A percentile compares a stretch with the other conserved stretches of the same genome.
phyloP scores from a whole-genome alignment of 306 rosid genomes.

The Vigna radiata region DNA sequence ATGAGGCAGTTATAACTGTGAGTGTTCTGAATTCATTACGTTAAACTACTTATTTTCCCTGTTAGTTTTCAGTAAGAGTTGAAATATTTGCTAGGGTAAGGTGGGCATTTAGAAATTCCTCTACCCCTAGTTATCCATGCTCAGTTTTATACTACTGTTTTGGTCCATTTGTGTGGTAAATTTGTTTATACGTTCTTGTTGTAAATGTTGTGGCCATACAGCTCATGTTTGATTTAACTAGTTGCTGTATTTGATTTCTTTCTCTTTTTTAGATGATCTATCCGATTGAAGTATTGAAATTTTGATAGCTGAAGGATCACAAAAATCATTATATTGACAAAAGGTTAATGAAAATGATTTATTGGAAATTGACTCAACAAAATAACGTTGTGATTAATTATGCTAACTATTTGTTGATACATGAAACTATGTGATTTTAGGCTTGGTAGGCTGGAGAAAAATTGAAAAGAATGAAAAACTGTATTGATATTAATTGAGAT shows the following conservation, averaged over 20 bases:
- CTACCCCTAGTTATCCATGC: background rate
- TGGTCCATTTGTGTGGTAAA: background rate
- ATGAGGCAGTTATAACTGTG: background rate
- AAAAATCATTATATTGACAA: background rate
- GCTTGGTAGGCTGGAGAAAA: background rate
- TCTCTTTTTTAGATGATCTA: background rate
- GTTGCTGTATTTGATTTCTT: background rate
- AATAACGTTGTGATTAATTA: background rate
- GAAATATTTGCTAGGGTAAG: background rate
- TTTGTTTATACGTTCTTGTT: background rate
- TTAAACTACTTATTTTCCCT: background rate
- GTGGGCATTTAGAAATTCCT: background rate
- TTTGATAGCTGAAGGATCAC: background rate
- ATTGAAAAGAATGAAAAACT: background rate
- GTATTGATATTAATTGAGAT: background rate
- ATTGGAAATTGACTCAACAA: conserved; percentile 5
- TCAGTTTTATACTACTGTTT: background rate
- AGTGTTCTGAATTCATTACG: conserved; percentile 16
- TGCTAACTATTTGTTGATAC: background rate
- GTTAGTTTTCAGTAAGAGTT: background rate
- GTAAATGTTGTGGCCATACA: background rate
- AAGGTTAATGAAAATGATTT: conserved; percentile 5
- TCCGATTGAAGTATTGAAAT: background rate
- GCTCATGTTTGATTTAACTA: background rate
- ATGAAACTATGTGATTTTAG: background rate